These are phyloP conservation scores for Torulaspora maleeae DNA, from an alignment of 805 yeast genomes.

Conservation along the genomic window DNA sequence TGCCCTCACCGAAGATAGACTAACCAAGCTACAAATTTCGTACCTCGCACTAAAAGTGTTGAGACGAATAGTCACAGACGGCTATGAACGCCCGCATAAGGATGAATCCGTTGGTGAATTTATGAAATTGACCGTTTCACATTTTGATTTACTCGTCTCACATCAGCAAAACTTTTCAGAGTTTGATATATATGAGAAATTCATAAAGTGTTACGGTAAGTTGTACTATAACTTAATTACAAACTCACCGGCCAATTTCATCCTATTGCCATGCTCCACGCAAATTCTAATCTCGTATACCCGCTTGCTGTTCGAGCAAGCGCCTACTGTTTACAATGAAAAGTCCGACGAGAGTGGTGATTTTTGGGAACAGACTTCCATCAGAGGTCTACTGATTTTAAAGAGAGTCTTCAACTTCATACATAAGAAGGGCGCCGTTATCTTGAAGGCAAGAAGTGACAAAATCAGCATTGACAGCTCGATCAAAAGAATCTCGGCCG, in stretches of 20 bases:
- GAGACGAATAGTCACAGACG: conserved; percentile 70
- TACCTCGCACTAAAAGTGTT: conserved; percentile 71
- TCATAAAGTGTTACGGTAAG: conserved; percentile 70
- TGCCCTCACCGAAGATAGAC: conserved; percentile 34
- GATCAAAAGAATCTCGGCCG: conserved; percentile 45
- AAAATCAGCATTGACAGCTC: conserved; percentile 60
- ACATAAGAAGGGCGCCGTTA: conserved; percentile 62
- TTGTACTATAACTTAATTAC: conserved; percentile 57
- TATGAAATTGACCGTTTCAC: conserved; percentile 49
- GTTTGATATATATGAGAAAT: conserved; percentile 53
- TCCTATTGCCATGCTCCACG: conserved; percentile 59
- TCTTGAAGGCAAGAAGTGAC: conserved; percentile 59
- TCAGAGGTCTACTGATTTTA: conserved; percentile 59
- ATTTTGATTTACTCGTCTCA: conserved; percentile 52
- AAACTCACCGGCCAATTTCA: conserved; percentile 63
- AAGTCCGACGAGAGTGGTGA: conserved; percentile 47
- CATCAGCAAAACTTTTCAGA: conserved; percentile 47
- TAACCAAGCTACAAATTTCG: conserved; percentile 64
- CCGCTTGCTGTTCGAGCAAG: conserved; percentile 57
- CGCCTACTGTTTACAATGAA: conserved; percentile 57
- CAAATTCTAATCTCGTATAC: conserved; percentile 60
- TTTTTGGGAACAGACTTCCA: conserved; percentile 71
- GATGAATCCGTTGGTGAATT: conserved; percentile 54
- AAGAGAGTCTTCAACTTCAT: conserved; percentile 60
- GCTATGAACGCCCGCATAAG: conserved; percentile 65